Evolutionary conservation across 768 basidiomycete genomes (phyloP).

Genomic region (Tulasnella sp.): DNA sequence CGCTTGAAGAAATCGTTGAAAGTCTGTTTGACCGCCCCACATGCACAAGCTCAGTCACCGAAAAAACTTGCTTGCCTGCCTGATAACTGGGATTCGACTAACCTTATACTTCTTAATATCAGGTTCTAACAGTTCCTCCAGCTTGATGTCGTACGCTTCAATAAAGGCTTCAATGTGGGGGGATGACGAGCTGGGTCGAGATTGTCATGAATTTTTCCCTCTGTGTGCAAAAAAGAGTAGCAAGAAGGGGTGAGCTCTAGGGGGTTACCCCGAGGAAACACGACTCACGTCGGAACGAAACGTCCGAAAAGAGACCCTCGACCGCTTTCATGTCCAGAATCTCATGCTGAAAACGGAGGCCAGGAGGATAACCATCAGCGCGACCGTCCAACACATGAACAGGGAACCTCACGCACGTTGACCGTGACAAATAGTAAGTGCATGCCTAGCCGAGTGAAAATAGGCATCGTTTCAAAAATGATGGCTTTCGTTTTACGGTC

Average conservation of each 20-base stretch:
- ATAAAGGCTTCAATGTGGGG: conserved; percentile 48
- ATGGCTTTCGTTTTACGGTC: conserved; percentile 48
- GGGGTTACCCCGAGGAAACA: not conserved
- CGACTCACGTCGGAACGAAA: conserved; percentile 54
- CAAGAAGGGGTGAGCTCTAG: too few relatives aligned
- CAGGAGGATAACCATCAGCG: conserved; percentile 40
- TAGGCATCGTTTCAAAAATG: conserved; percentile 75
- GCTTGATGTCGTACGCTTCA: conserved; percentile 56
- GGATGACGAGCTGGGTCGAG: conserved; percentile 36
- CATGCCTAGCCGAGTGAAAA: conserved; percentile 73
- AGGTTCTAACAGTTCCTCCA: conserved; percentile 64
- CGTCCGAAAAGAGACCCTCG: conserved; percentile 56
- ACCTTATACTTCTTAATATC: conserved; percentile 61
- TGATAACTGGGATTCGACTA: not conserved
- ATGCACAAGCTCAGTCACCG: not conserved
- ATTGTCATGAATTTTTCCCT: conserved; percentile 35
- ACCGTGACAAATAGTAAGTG: conserved; percentile 67
- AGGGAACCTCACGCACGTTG: conserved; percentile 41
- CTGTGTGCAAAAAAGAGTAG: not conserved
- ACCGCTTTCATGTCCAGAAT: conserved; percentile 55
- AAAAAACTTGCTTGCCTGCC: not conserved
- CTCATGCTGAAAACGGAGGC: conserved; percentile 16
- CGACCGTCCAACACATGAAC: not conserved
- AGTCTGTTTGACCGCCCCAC: conserved; percentile 39
- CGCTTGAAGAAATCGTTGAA: conserved; percentile 83